Conservation (phyloP, 148 eudicot genomes). For the Pharnaceum exiguum region DNA sequence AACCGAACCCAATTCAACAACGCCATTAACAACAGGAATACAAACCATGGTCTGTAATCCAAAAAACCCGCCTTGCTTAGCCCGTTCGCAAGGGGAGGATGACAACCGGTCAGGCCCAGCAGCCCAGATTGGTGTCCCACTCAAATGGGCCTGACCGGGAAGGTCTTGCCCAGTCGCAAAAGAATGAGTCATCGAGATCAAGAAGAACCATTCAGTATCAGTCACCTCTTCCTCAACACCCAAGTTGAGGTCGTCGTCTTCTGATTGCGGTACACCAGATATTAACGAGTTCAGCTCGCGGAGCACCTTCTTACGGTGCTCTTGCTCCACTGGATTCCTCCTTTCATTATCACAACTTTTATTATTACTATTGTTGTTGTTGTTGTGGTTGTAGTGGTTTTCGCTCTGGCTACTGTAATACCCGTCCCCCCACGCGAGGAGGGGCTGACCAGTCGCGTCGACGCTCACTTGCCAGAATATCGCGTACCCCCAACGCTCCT, state of each 20-base stretch:
- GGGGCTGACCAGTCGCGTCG: constrained; percentile 27
- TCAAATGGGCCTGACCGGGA: constrained; percentile 57
- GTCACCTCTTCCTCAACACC: constrained; percentile 65
- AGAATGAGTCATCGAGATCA: constrained; percentile 73
- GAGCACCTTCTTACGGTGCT: constrained; percentile 63
- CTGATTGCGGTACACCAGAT: constrained; percentile 34
- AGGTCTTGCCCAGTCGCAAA: constrained; percentile 52
- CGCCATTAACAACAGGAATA: constrained; percentile 51
- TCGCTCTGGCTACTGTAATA: constrained; percentile 68
- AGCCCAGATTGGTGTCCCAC: constrained; percentile 49
- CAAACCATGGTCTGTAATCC: constrained; percentile 68
- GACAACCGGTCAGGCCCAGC: constrained; percentile 44
- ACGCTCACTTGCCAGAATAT: constrained; percentile 79
- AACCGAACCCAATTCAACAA: constrained; percentile 65
- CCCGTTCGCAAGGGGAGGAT: constrained; percentile 42
- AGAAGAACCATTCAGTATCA: constrained; percentile 81
- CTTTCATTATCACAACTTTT: too few species aligned
- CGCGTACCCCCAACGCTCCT: constrained; percentile 77
- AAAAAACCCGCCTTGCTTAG: constrained; percentile 41
- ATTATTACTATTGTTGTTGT: too few species aligned
- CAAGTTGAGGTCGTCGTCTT: constrained; percentile 12
- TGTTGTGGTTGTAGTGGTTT: neutral
- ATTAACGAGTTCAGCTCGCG: constrained; percentile 78
- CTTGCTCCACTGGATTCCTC: constrained; percentile 58
- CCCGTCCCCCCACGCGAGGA: constrained; percentile 86